Base-by-base conservation (phyloP, 495 filamentous ascomycete species). In the Glutinoglossum americanum region DNA sequence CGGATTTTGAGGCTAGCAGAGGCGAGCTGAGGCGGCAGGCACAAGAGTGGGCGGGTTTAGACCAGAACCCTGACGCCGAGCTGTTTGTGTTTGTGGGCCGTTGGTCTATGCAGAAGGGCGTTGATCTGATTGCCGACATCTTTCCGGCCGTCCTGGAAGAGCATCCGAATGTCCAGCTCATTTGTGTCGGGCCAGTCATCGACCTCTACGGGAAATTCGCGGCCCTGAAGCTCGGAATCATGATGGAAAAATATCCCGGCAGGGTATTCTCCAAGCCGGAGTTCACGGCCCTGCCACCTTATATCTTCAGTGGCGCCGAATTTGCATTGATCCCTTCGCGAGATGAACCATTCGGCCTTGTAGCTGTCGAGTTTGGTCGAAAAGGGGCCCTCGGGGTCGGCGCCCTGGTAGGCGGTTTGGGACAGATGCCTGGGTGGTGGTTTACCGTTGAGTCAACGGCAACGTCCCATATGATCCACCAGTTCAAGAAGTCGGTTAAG, bases 351-450 rank as follows among this genome's bases (percentile, higher is more conserved):
- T 89, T 89, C 61, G 84, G 84, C 30, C 68, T 89, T n/a, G 84
- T 87, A 3, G 84, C 84, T 32, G 84, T 88, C 48, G 84, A 88
- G 63, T 88, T 87, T 61, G 84, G 84, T 27, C 74, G 84, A 26
- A 87, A 87, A 65, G 84, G 84, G 45, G 84, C 84, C 15, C 72
- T 88, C 17, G 83, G 84, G 55, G 81, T 88, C 56, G 84, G 84
- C 23, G 80, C 82, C 35, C 71, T 76, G 19, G 76, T 79, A 30
- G 76, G 76, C 72, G 82, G 82, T 67, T 72, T 88, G 32, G 84
- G 84, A 1, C 80, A 85, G 61, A 86, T 87, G 82, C 84, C 84
- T n/a, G 83, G 84, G 37, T 86, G 79, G 73, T 83, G 80, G 80
- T 82, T 75, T 63, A 86, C 74, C 60, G 75, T 70, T 57, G 84